Evolutionary conservation across 192 early-diverging fungal genomes (phyloP), one percentile per base, ranked within the genome.

Genomic region (Thamnidium elegans): DNA sequence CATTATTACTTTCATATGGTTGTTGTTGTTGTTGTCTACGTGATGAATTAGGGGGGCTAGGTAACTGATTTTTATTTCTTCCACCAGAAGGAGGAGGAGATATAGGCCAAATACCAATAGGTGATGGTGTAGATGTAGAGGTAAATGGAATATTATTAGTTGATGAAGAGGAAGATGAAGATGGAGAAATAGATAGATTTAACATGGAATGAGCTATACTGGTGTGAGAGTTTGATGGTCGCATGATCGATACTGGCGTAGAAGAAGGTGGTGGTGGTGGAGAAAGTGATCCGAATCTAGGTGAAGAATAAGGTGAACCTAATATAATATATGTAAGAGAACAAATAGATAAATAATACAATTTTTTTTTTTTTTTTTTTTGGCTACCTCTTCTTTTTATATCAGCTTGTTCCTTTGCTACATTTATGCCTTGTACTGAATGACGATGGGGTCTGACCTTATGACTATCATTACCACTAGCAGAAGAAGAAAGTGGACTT

Each of bases 391-490:
- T 54, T 42, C 46, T 56, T 58, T 65, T 63, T 30, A 48, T 48
- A 26, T 73, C 62, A 3, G 62, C 58, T 50, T 73, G 71, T 44
- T 73, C 71, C 34, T 73, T 68, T 20, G 71, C 66, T n/a, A 68
- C 71, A 13, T 45, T 51, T 8, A 73, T 73, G 14, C 71, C 71
- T 43, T 73, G 71, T 7, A 73, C 71, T 1, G 71, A 73, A 55
- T 73, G 71, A 32, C 71, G 65, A 46, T 73, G 71, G 6, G 44
- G 71, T 10, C 71, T 50, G 30, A 64, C 47, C 15, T 34, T 21
- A 32, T 50, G 55, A 32, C 36, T 23, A 48, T 58, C 31, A 26
- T 26, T 26, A 26, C 1, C 26, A 26, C 26, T 26, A 26, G 26
- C 26, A 0, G 53, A 34, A 7, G 55, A 60, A 20, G 65, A 62